These are phyloP conservation scores for Boletus rubropictus DNA, from an alignment of 768 basidiomycete genomes.

Conservation along the genomic window DNA sequence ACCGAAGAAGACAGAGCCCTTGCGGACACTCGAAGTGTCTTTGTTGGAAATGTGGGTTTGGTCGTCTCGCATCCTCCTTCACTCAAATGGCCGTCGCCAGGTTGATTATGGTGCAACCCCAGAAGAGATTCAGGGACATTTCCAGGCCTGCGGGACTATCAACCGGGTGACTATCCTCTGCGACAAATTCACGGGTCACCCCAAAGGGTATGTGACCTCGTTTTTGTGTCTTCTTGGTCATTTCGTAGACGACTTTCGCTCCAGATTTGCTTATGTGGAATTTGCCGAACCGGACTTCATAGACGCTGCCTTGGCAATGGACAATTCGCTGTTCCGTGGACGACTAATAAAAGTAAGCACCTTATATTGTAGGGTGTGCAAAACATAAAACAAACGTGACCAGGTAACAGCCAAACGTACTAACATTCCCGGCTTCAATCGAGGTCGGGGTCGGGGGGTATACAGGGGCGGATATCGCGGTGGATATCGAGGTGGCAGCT, in stretches of 20 bases:
- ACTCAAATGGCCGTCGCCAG: conserved; percentile 38
- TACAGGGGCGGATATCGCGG: conserved; percentile 59
- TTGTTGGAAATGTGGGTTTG: conserved; percentile 88
- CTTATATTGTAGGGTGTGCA: background rate
- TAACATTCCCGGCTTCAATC: conserved; percentile 88
- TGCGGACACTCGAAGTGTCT: conserved; percentile 83
- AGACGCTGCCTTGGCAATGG: conserved; percentile 85
- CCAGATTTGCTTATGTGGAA: conserved; percentile 96
- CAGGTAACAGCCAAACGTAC: conserved; percentile 95
- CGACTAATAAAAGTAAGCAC: conserved; percentile 79
- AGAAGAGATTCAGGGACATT: conserved; percentile 96
- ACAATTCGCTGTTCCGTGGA: conserved; percentile 93
- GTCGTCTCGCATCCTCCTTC: conserved; percentile 6
- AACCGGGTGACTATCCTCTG: conserved; percentile 98
- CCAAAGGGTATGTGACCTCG: conserved; percentile 71
- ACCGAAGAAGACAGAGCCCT: conserved; percentile 79
- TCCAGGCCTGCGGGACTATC: conserved; percentile 95
- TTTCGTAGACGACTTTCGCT: conserved; percentile 9
- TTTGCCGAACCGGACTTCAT: conserved; percentile 92
- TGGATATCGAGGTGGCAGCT: conserved; percentile 51
- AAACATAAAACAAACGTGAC: background rate
- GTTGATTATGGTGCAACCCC: conserved; percentile 97
- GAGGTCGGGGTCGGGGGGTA: conserved; percentile 73
- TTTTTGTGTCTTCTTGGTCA: conserved; percentile 11
- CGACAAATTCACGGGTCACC: conserved; percentile 99